Percentiles rank a stretch among this genome's conserved stretches.
phyloP scores from a whole-genome alignment of 2,329 filamentous ascomycete genomes.

The Ophiostoma ulmi region DNA sequence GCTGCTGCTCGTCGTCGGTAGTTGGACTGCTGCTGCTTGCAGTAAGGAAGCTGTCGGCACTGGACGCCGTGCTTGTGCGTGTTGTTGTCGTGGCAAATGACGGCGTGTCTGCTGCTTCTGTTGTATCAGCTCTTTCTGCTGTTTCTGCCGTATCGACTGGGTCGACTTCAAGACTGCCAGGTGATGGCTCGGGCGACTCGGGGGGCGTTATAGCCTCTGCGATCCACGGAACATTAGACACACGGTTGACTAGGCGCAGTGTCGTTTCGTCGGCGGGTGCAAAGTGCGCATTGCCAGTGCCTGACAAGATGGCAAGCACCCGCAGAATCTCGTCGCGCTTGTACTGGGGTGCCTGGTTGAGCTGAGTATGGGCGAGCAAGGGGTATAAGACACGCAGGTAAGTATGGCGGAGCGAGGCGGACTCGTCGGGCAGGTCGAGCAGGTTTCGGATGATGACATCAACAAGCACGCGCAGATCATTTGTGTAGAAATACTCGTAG shows the following conservation, averaged over 20 bases:
- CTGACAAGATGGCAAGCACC: slow-evolving; percentile 66
- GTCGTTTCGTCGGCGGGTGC: slow-evolving; percentile 77
- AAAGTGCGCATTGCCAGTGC: slow-evolving; percentile 66
- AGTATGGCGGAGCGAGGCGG: slow-evolving; percentile 73
- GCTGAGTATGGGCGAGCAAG: slow-evolving; percentile 83
- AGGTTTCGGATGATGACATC: slow-evolving; percentile 96
- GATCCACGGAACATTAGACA: slow-evolving; percentile 62
- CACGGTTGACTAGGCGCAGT: slow-evolving; percentile 68
- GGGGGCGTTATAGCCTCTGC: slow-evolving; percentile 37
- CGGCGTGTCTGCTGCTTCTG: not conserved
- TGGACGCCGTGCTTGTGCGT: slow-evolving; percentile 20
- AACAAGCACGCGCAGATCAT: slow-evolving; percentile 86
- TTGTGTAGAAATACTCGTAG: slow-evolving; percentile 98
- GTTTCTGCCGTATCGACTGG: slow-evolving; percentile 15
- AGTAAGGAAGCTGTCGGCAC: slow-evolving; percentile 7
- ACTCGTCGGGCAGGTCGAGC: slow-evolving; percentile 88
- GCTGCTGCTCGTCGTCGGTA: slow-evolving; percentile 18
- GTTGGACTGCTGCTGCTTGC: slow-evolving; percentile 21
- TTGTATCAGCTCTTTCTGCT: not conserved
- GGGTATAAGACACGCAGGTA: slow-evolving; percentile 92
- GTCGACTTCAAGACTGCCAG: slow-evolving; percentile 18
- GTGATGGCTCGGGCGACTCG: slow-evolving; percentile 18
- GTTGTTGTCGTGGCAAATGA: slow-evolving; percentile 20
- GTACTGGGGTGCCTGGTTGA: slow-evolving; percentile 81
- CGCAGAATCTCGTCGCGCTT: slow-evolving; percentile 80